Base-by-base conservation (phyloP, 2,329 filamentous ascomycete species). In the Clonostachys solani region DNA sequence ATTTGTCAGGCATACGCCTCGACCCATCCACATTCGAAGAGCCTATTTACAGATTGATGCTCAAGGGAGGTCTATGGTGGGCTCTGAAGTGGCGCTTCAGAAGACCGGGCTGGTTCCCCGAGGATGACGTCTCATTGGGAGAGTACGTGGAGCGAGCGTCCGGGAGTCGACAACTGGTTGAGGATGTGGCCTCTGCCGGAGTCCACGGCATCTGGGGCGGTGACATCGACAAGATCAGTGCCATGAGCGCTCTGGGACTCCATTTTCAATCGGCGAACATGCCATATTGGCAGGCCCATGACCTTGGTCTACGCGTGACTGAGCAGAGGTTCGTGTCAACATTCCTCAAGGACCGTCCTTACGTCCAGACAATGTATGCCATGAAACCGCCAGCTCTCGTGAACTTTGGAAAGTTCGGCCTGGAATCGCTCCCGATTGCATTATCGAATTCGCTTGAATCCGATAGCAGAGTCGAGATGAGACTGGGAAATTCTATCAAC, bases 191-290 rank as follows among this genome's bases (percentile, higher is more conserved):
- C 16, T 96, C 90, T 6, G 90, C 85, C 45, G 69, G 83, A 60
- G 59, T 90, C 46, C 94, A 97, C 65, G 94, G 94, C 40, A 90
- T 97, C 49, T 96, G 95, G 64, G 94, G 92, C 18, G 94, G 94
- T 6, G 88, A 96, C 65, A 81, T 95, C 43, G 83, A 88, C 62
- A 78, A 86, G 60, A 72, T 97, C 44, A 96, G 91, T 64, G 82
- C 81, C 43, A 82, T 81, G 55, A 83, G 81, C 44, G 71, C 84
- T 10, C 54, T 65, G 16, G 63, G 66, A 23, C 55, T 56, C 38
- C 43, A 60, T 38, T 67, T 60, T 50, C 62, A 57, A 55, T 52
- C 48, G 13, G 59, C 61, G 47, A 62, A 67, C 42, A 47, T 63
- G 16, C 57, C 58, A 13, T 49, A 46, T 13, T 45, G 49, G 9